Percentiles rank a stretch among this genome's conserved stretches.
phyloP scores from a whole-genome alignment of 148 eudicot species.

The Vaccinium macrocarpon region DNA sequence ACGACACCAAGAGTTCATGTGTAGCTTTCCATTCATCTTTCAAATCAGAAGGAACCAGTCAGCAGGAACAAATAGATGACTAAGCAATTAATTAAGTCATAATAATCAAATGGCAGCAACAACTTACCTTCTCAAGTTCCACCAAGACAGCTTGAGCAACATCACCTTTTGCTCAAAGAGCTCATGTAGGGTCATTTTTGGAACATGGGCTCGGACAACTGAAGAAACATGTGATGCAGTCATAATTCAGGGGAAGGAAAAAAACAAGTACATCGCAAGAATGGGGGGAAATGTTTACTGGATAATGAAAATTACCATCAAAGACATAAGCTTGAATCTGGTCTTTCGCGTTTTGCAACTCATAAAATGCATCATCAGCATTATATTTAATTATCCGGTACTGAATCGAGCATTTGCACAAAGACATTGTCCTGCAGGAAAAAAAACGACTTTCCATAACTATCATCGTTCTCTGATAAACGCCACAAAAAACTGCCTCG shows the following conservation, averaged over 20 bases:
- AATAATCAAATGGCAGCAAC: not conserved
- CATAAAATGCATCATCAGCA: conserved; percentile 97
- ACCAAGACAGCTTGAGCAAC: conserved; percentile 84
- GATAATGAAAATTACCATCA: conserved; percentile 58
- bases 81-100: not conserved
- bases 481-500: not conserved
- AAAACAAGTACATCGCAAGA: not conserved
- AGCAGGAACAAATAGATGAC: not conserved
- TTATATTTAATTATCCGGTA: conserved; percentile 72
- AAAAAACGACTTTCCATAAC: not conserved
- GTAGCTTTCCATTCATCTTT: not conserved
- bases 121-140: conserved; percentile 92
- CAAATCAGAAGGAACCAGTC: not conserved
- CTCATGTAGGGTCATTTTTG: conserved; percentile 85
- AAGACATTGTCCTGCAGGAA: too few relatives aligned
- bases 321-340: conserved; percentile 96
- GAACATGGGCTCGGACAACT: conserved; percentile 97
- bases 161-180: conserved; percentile 93
- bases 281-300: not conserved
- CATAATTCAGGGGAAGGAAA: not conserved
- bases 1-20: not conserved
- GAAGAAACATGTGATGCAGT: not conserved
- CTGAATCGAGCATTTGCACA: conserved; percentile 55
- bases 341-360: conserved; percentile 86
- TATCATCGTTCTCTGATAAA: not conserved